Evolutionary conservation across 1,284 basidiomycete species (phyloP).

Genomic region (Schizophyllum amplum): DNA sequence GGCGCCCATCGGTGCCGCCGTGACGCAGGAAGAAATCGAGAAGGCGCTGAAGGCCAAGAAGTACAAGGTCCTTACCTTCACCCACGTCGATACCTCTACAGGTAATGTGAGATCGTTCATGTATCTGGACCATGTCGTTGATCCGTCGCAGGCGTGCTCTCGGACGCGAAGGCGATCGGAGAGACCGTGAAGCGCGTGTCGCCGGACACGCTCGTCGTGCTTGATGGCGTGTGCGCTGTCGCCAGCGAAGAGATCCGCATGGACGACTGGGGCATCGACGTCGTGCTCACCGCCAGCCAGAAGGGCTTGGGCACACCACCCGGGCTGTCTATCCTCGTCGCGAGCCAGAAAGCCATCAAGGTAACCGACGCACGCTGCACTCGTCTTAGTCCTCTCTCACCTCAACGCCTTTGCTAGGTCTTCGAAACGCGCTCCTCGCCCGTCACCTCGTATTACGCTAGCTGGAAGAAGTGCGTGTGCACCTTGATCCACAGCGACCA

Average conservation of each 20-base stretch:
- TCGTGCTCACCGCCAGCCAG: slow-evolving; percentile 86
- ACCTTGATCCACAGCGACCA: background rate
- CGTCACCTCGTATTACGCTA: slow-evolving; percentile 79
- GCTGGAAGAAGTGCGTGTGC: slow-evolving; percentile 67
- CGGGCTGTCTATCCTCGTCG: slow-evolving; percentile 83
- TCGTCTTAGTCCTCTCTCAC: background rate
- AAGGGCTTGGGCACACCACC: slow-evolving; percentile 97
- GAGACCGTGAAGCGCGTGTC: slow-evolving; percentile 72
- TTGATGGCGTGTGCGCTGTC: slow-evolving; percentile 94
- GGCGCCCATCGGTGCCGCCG: slow-evolving; percentile 77
- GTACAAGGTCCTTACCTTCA: slow-evolving; percentile 89
- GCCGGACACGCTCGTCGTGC: slow-evolving; percentile 79
- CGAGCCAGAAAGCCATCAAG: slow-evolving; percentile 75
- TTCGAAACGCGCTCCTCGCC: slow-evolving; percentile 67
- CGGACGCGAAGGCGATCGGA: slow-evolving; percentile 75
- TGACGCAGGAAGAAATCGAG: slow-evolving; percentile 57
- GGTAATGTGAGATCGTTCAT: slow-evolving; percentile 31
- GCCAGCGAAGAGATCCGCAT: slow-evolving; percentile 94
- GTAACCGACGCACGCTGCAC: slow-evolving; percentile 25
- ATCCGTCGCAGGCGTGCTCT: slow-evolving; percentile 62
- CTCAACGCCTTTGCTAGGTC: slow-evolving; percentile 40
- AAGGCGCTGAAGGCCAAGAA: slow-evolving; percentile 74
- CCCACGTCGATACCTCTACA: slow-evolving; percentile 92
- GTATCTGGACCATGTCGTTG: background rate
- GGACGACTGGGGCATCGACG: slow-evolving; percentile 91